phyloP scores from a whole-genome alignment of 495 filamentous ascomycete genomes.

The Sabuloglossum arenarium region DNA sequence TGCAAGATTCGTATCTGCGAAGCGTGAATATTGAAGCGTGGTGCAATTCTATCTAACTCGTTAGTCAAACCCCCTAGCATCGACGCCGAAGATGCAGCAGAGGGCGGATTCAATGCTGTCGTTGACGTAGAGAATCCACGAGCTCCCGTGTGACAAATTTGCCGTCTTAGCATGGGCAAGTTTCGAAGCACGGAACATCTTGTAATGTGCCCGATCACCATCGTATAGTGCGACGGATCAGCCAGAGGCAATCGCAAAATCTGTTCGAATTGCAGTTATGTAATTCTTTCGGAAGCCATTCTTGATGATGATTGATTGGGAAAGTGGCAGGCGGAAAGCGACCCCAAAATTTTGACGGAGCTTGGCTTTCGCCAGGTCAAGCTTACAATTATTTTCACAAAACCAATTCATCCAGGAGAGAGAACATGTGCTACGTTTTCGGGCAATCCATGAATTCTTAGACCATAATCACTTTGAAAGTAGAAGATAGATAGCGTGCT shows the following conservation, averaged over 20 bases:
- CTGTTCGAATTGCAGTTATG: too few relatives aligned
- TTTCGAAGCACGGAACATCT: not conserved
- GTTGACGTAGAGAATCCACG: conserved; percentile 5
- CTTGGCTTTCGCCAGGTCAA: too few relatives aligned
- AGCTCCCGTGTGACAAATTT: not conserved
- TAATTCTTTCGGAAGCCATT: too few relatives aligned
- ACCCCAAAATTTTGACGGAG: too few relatives aligned
- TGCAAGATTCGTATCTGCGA: conserved; percentile 63
- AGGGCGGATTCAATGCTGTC: not conserved
- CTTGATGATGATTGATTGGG: too few relatives aligned
- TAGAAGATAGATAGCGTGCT: not conserved
- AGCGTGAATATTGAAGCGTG: conserved; percentile 66
- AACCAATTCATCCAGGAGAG: too few relatives aligned
- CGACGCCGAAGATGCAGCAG: conserved; percentile 14
- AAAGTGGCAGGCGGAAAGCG: too few relatives aligned
- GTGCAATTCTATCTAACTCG: conserved; percentile 76
- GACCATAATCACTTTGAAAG: not conserved
- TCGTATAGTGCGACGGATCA: not conserved
- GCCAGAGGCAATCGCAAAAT: not conserved
- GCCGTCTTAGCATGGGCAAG: not conserved
- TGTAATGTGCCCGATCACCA: not conserved
- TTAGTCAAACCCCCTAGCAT: conserved; percentile 46
- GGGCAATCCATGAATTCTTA: not conserved
- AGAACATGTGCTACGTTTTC: not conserved
- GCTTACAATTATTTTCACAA: too few relatives aligned